Evolutionary conservation across 768 basidiomycete genomes (phyloP).

Genomic region (Mycena pura): DNA sequence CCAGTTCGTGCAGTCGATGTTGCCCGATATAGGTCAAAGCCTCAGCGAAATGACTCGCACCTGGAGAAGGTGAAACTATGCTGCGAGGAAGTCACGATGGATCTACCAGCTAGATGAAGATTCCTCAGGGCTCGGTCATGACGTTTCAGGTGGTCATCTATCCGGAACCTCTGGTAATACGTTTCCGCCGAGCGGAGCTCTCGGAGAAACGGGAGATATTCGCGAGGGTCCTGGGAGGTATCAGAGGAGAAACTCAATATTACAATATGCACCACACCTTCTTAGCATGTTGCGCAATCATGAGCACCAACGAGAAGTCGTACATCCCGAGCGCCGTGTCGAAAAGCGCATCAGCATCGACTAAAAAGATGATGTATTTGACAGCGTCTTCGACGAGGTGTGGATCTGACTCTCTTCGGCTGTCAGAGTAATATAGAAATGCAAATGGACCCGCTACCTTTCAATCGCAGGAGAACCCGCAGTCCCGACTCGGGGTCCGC

Average conservation of each 20-base stretch:
- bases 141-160: conserved; percentile 90
- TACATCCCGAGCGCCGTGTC: conserved; percentile 98
- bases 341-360: conserved; percentile 90
- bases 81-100: neutral
- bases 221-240: conserved; percentile 85
- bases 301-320: conserved; percentile 92
- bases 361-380: conserved; percentile 98
- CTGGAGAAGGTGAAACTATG: conserved; percentile 46
- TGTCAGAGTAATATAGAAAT: conserved; percentile 28
- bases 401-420: conserved; percentile 57
- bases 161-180: conserved; percentile 86
- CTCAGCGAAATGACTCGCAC: conserved; percentile 75
- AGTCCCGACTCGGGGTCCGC: conserved; percentile 91
- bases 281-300: conserved; percentile 97
- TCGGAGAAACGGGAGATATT: conserved; percentile 96
- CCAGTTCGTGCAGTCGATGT: conserved; percentile 77
- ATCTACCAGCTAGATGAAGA: conserved; percentile 73
- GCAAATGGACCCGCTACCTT: conserved; percentile 57
- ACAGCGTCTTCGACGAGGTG: conserved; percentile 93
- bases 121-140: conserved; percentile 76
- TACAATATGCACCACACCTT: conserved; percentile 61
- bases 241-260: neutral
- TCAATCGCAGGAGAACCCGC: conserved; percentile 72
- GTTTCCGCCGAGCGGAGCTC: conserved; percentile 83
- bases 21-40: conserved; percentile 80